These are phyloP conservation scores for Acorus gramineus DNA, from an alignment of 106 monocot species.

Conservation along the genomic window DNA sequence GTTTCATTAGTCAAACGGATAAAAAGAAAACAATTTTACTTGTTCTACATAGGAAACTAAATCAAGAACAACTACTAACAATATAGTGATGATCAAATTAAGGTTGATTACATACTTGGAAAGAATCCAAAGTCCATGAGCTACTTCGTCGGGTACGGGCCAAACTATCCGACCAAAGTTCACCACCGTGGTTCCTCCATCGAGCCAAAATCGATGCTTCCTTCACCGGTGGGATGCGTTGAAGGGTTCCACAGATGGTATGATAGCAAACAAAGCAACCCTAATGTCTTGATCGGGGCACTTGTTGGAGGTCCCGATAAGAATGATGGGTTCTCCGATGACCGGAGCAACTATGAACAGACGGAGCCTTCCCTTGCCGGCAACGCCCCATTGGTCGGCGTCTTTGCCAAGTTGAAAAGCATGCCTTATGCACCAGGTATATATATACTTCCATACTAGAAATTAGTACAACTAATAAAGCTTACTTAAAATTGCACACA, in stretches of 20 bases:
- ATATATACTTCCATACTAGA: neutral
- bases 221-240: constrained; percentile 41
- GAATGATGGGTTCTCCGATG: constrained; percentile 53
- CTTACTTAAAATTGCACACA: neutral
- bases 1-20: too few species aligned
- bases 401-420: constrained; percentile 50
- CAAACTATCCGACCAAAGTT: constrained; percentile 23
- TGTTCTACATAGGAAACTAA: too few species aligned
- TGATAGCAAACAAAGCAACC: constrained; percentile 27
- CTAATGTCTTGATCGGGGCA: constrained; percentile 61
- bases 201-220: constrained; percentile 17
- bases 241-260: constrained; percentile 64
- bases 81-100: neutral
- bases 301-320: constrained; percentile 83
- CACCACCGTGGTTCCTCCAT: constrained; percentile 55
- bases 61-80: too few species aligned
- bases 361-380: constrained; percentile 66
- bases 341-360: constrained; percentile 52
- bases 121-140: constrained; percentile 69
- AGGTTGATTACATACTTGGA: constrained; percentile 90
- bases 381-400: constrained; percentile 67
- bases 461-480: neutral
- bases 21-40: too few species aligned
- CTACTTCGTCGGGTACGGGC: constrained; percentile 71
- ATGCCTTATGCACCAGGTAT: constrained; percentile 25